These are phyloP conservation scores for Acanthamoeba lenticulata DNA, from an alignment of 208 protist genomes.

Conservation along the genomic window DNA sequence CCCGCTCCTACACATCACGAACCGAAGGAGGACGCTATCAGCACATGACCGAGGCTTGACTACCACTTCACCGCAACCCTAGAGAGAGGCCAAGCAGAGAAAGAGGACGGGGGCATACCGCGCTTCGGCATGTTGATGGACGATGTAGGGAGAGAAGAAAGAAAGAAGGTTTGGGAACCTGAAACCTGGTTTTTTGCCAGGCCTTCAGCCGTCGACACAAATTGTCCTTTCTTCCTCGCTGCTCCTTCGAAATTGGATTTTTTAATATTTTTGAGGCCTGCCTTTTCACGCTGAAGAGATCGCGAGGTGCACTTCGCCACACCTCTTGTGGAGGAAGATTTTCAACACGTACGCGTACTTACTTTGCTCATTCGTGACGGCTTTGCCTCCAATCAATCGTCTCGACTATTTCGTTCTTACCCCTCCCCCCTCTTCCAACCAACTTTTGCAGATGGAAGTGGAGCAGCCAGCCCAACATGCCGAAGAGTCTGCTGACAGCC, in stretches of 20 bases:
- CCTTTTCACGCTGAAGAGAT: neutral
- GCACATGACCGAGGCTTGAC: no score
- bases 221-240: neutral
- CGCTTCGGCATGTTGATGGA: conserved; percentile 37
- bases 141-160: conserved; percentile 48
- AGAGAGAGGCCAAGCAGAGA: neutral
- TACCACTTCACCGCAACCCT: neutral
- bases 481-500: neutral
- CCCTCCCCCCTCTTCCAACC: neutral
- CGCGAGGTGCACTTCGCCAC: no score
- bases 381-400: no score
- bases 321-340: no score
- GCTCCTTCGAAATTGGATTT: neutral
- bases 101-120: neutral
- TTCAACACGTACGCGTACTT: no score
- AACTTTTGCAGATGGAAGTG: neutral
- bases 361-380: no score
- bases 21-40: neutral
- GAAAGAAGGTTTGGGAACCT: neutral
- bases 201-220: neutral
- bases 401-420: neutral
- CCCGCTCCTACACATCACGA: conserved; percentile 32
- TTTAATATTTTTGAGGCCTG: neutral
- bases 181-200: neutral
- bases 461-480: neutral